Evolutionary conservation across 371 early-diverging fungal species (phyloP).

Genomic region (Actinomucor elegans): DNA sequence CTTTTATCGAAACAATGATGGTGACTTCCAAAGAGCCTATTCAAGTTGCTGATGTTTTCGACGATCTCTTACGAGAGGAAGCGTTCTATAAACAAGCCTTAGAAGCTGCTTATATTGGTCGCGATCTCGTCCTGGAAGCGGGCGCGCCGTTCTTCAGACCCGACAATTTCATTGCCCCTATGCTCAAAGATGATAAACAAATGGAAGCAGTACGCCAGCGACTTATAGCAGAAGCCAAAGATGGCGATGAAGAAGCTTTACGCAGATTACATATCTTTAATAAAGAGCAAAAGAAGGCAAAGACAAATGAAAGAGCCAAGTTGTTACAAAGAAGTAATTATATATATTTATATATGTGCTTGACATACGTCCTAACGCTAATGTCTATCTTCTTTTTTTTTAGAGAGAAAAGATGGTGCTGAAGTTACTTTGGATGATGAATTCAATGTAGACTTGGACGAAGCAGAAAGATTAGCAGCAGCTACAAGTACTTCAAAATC

Average conservation of each 20-base stretch:
- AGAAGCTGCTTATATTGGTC: conserved; percentile 73
- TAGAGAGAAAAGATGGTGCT: conserved; percentile 27
- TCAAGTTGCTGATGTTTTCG: conserved; percentile 66
- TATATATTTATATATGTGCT: neutral
- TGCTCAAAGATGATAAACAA: conserved; percentile 95
- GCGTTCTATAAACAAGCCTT: conserved; percentile 91
- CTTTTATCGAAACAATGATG: conserved; percentile 82
- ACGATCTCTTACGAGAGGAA: conserved; percentile 90
- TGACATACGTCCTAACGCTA: neutral
- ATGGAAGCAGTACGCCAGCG: conserved; percentile 70
- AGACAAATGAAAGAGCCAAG: conserved; percentile 19
- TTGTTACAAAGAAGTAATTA: conserved; percentile 23
- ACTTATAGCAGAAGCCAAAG: conserved; percentile 21
- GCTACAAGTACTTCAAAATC: conserved; percentile 16
- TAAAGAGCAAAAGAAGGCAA: conserved; percentile 23
- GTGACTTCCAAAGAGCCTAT: conserved; percentile 69
- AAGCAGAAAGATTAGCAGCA: conserved; percentile 24
- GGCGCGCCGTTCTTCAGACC: conserved; percentile 83
- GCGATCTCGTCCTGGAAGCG: conserved; percentile 53
- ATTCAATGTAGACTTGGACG: conserved; percentile 30
- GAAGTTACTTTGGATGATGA: conserved; percentile 25
- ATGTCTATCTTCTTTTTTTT: neutral
- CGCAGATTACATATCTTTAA: conserved; percentile 23
- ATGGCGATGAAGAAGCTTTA: conserved; percentile 27
- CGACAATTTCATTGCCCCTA: conserved; percentile 95